Evolutionary conservation across 1,284 basidiomycete species (phyloP), one percentile per base, ranked within the genome.

Genomic region (Sphagnurus paluster): DNA sequence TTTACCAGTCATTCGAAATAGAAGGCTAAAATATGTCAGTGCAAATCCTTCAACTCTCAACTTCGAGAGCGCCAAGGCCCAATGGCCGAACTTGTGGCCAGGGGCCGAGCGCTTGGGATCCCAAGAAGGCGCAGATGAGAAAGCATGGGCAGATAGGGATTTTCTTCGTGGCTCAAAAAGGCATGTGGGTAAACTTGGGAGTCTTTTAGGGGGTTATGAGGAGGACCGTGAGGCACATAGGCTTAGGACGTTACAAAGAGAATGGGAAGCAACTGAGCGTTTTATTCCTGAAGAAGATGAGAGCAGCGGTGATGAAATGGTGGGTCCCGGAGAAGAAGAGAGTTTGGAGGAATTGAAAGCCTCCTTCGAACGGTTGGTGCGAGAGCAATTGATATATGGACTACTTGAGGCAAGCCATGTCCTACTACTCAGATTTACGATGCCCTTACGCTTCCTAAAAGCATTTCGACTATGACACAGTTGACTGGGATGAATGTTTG

Each of bases 401-500:
- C 61, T 83, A 48, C 69, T 91, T 6, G 82, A 87, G 63, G 88
- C 83, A 63, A 62, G 82, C 54, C 26, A 44, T 37, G n/a, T 3
- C 35, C 17, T 44, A 35, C 41, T 54, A 33, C 38, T 7, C 24
- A 17, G 16, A 19, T 39, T 43, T n/a, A n/a, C n/a, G n/a, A n/a
- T n/a, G n/a, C n/a, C 24, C 34, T 45, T 24, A 44, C 26, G 30
- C 41, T 38, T 33, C 34, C 46, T 42, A 17, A 56, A n/a, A 90
- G 87, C 71, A 74, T 9, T 74, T 83, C 24, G 76, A 88, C 53
- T 91, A 91, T 51, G 84, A 87, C 50, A 61, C 63, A 41, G 76
- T 86, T 1, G 88, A 91, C 58, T 91, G 87, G 85, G 78, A 82
- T 58, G 88, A 91, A 44, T 68, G 68, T 40, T 77, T 85, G 68